Base-by-base conservation (phyloP, 1,284 basidiomycete genomes). In the Apiotrichum gracile region DNA sequence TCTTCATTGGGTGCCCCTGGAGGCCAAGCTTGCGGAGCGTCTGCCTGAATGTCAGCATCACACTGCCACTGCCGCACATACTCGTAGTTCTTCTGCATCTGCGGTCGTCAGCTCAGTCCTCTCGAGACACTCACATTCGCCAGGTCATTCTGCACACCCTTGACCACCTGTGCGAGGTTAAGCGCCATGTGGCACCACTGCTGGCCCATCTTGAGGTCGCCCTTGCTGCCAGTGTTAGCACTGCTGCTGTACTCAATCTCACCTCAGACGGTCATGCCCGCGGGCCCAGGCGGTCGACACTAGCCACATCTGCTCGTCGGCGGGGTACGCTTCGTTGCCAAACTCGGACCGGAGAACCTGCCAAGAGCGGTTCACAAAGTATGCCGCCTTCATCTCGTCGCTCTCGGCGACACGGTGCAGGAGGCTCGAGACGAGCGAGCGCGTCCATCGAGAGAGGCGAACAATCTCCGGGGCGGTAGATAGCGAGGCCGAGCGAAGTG, bases 51-150 rank as follows among this genome's bases (percentile, higher is more conserved):
- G 35, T 4, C n/a, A 40, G 34, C 12, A 33, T 39, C 19, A 2
- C 1, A 9, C 19, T 10, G 17, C 3, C 6, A 5, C 2, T 5
- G 5, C 33, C 19, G 19, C 17, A 43, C 52, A 4, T 22, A 54
- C 52, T 54, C 10, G 47, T 49, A 54, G 22, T 47, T n/a, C 9
- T 13, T 6, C 17, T 34, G 21, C 50, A 51, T 51, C 50, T 51
- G 50, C 21, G 9, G 25, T n/a, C 4, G 35, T 51, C 27, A 51
- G 50, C 50, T 40, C 2, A 6, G 0, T 8, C 19, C 7, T 4
- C 5, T 27, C 5, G 2, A n/a, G 1, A 19, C 24, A 26, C 50
- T 49, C 27, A 53, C 52, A 25, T 17, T 8, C 3, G 44, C 35
- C n/a, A 35, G 42, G 35, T 22, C 13, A 12, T 16, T 14, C 14